These are phyloP conservation scores for Cruciata laevipes DNA, from an alignment of 257 asterid species.

Conservation along the genomic window DNA sequence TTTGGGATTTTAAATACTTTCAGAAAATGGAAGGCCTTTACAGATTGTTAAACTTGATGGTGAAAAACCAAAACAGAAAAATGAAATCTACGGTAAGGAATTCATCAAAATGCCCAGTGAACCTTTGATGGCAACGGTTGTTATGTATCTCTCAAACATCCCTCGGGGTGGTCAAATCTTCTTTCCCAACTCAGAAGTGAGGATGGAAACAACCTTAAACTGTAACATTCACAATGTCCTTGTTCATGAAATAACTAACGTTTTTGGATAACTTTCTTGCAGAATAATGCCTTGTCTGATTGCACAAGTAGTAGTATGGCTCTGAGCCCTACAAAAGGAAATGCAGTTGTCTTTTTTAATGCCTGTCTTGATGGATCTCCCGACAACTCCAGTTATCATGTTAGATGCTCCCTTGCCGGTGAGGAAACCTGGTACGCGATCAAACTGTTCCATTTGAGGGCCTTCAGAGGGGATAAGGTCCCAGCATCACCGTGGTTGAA, in stretches of 20 bases:
- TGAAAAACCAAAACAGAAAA: conserved; percentile 37
- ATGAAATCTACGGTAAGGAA: conserved; percentile 32
- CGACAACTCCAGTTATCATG: conserved; percentile 53
- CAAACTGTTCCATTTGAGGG: conserved; percentile 43
- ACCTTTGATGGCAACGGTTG: conserved; percentile 66
- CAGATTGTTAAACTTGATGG: conserved; percentile 37
- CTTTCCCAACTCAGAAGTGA: conserved; percentile 63
- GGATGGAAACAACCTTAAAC: conserved; percentile 13
- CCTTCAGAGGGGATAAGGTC: conserved; percentile 17
- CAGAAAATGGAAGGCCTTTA: conserved; percentile 56
- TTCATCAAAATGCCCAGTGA: conserved; percentile 25
- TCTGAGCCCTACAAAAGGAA: conserved; percentile 52
- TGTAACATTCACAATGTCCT: background rate
- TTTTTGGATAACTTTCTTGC: conserved; percentile 23
- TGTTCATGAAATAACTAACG: conserved; percentile 7
- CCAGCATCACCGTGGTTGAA: conserved; percentile 10
- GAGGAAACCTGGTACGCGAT: conserved; percentile 74
- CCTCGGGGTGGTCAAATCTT: conserved; percentile 64
- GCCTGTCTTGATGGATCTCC: conserved; percentile 60
- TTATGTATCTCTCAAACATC: conserved; percentile 67
- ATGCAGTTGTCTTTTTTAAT: conserved; percentile 65
- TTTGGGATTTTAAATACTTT: conserved; percentile 6
- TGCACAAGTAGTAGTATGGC: conserved; percentile 37
- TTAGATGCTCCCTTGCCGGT: conserved; percentile 57
- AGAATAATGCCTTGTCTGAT: conserved; percentile 47